Evolutionary conservation across 2,329 filamentous ascomycete species (phyloP).

Genomic region (Hirsutella thompsonii): DNA sequence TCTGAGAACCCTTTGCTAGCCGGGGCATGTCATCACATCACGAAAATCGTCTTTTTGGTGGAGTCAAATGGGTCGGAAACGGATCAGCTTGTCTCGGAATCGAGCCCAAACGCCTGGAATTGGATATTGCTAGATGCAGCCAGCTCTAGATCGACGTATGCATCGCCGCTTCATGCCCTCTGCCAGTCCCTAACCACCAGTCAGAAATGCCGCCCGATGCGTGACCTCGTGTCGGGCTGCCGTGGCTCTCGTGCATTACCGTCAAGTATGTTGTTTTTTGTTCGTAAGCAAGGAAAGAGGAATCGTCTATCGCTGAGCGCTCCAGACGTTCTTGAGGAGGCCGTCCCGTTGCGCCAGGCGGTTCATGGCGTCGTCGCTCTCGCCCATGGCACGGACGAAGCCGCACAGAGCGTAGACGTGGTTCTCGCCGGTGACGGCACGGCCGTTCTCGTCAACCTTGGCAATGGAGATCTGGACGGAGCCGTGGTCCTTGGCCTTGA

Average conservation of each 20-base stretch:
- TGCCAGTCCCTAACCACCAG: conserved; percentile 15
- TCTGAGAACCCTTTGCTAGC: conserved; percentile 45
- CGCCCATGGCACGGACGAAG: conserved; percentile 95
- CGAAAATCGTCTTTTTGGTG: conserved; percentile 12
- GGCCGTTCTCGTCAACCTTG: conserved; percentile 98
- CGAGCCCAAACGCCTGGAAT: conserved; percentile 33
- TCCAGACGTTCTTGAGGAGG: conserved; percentile 95
- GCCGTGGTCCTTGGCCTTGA: conserved; percentile 99
- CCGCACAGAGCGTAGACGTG: conserved; percentile 95
- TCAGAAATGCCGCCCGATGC: conserved; percentile 4
- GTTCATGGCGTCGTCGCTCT: conserved; percentile 96
- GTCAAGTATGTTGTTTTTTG: neutral
- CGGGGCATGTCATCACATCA: conserved; percentile 20
- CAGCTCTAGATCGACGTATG: conserved; percentile 28
- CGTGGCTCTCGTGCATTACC: neutral
- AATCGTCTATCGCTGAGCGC: conserved; percentile 55
- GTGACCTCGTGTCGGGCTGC: neutral
- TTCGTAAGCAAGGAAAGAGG: neutral
- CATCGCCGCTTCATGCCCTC: conserved; percentile 21
- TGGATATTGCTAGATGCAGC: conserved; percentile 30
- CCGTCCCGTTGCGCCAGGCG: conserved; percentile 90
- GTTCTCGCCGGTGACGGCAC: conserved; percentile 87
- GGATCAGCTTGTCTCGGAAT: conserved; percentile 25
- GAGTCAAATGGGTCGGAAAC: conserved; percentile 11
- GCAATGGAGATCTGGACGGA: conserved; percentile 94